Base-by-base conservation (phyloP, 208 protist species). In the Trichomonas tenax region DNA sequence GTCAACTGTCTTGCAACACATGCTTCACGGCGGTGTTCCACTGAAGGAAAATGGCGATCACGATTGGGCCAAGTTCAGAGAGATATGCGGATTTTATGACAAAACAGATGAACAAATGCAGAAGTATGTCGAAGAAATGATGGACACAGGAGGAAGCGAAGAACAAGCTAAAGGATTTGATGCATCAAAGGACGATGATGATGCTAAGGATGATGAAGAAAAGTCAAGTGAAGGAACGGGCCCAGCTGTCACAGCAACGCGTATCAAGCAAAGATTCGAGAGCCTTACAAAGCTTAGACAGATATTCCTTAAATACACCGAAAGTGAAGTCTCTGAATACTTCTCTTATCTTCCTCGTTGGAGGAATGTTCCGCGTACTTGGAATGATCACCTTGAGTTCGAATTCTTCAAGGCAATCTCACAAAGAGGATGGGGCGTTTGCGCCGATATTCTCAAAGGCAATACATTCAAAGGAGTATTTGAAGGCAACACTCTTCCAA, bases 231-330 rank as follows among this genome's bases (percentile, higher is more conserved):
- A 93, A 51, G 14, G 40, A 51, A 41, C n/a, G 38, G 36, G 36
- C 17, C 82, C 82, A 34, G 36, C 86, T 38, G 45, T 93, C 38
- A 93, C 86, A 31, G 86, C 86, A 21, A 44, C 14, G 38, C 6
- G 86, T 36, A 93, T 93, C n/a, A 93, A 93, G 31, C 86, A 93
- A 36, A 41, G 86, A 51, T 93, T 93, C 86, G 40, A 93, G 45
- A 34, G 14, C 14, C 21, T 93, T 3, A 51, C 86, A 38, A 23
- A 44, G n/a, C 31, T 93, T 1, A 23, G 86, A 93, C 40, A 44
- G 17, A 93, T 51, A 23, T 93, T 93, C 44, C 17, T 93, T 21
- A 51, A 93, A 51, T 51, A 93, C 44, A 48, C 44, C 9, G 86
- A 93, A 51, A 23, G 46, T 36, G 86, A 48, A 51, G 15, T 93